These are phyloP conservation scores for Hermanozyma aechmeae DNA, from an alignment of 805 yeast species.

Conservation along the genomic window DNA sequence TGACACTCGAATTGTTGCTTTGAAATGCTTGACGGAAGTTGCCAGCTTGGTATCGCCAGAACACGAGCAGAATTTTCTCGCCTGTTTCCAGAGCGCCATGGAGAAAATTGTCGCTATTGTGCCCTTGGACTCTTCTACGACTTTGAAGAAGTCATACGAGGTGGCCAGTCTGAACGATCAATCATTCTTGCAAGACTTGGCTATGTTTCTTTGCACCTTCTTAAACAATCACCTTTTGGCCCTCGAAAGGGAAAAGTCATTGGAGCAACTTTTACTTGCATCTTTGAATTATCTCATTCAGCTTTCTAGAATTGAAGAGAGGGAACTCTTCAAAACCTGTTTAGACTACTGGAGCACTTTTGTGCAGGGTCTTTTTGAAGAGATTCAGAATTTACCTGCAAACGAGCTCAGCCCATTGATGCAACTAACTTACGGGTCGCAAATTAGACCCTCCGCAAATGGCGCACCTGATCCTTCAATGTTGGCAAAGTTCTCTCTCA, in stretches of 20 bases:
- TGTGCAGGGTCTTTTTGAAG: slow-evolving; percentile 75
- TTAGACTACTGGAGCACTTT: slow-evolving; percentile 90
- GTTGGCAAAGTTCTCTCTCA: slow-evolving; percentile 68
- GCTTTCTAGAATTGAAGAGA: slow-evolving; percentile 83
- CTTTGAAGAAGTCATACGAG: slow-evolving; percentile 63
- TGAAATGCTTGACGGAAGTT: slow-evolving; percentile 91
- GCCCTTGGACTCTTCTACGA: slow-evolving; percentile 50
- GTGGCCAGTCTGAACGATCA: slow-evolving; percentile 78
- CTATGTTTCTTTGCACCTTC: slow-evolving; percentile 84
- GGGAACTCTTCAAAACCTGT: slow-evolving; percentile 92
- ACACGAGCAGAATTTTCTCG: slow-evolving; percentile 46
- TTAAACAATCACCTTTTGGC: slow-evolving; percentile 62
- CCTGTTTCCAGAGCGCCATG: slow-evolving; percentile 65
- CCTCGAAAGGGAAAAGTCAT: slow-evolving; percentile 44
- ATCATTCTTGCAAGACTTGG: slow-evolving; percentile 89
- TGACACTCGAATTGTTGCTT: slow-evolving; percentile 73
- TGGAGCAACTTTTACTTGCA: slow-evolving; percentile 51
- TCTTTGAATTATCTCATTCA: slow-evolving; percentile 78
- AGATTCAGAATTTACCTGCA: slow-evolving; percentile 72
- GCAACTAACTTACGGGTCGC: slow-evolving; percentile 46
- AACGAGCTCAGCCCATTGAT: slow-evolving; percentile 65
- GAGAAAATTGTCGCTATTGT: slow-evolving; percentile 60
- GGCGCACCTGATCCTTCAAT: slow-evolving; percentile 85
- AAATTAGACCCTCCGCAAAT: slow-evolving; percentile 34
- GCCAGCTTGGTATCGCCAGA: slow-evolving; percentile 55